Base-by-base conservation (phyloP, 345 rosid genomes). In the Adansonia digitata region DNA sequence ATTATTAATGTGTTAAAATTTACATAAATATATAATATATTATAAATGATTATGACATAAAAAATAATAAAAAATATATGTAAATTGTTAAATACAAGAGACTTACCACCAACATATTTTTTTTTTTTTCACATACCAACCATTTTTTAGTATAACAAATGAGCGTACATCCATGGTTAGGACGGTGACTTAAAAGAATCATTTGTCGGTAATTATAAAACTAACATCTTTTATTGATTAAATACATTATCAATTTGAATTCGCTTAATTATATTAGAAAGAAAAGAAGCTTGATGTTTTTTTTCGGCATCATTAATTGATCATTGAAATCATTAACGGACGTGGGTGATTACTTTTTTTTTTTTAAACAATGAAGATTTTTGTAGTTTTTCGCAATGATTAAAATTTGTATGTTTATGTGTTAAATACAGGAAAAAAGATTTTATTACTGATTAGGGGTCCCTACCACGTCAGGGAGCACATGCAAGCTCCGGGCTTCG, bases 391-490 rank as follows among this genome's bases (percentile, higher is more conserved):
- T 5, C 15, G 1, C 29, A 64, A 64, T 64, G 55, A 67, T 67
- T 26, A 17, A 49, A 45, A 24, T 17, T 0, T 15, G 22, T 27
- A 20, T 27, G 0, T 39, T 5, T 4, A 12, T 43, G 7, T 43
- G 53, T 67, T 67, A 7, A 42, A 67, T n/a, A 31, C n/a, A 17
- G 53, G n/a, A 49, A 49, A 18, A 0, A 17, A 31, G 34, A 31
- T 31, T 31, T 31, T 1, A 31, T 31, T 10, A 5, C 11, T 51
- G 56, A 29, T 31, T 31, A 60, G 42, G 75, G 34, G 87, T 81
- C 49, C 86, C 89, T 81, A 83, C 91, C 91, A 88, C 64, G 91
- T 85, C 67, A 63, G 14, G 43, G n/a, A 48, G 85, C 89, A 88
- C 89, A 88, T 88, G 91, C 77, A 69, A 45, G 29, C 31, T 22